A percentile compares a stretch with the other conserved stretches of the same genome.
Evolutionary conservation across 2,329 filamentous ascomycete species (phyloP).

Genomic region (Onygenales sp.): DNA sequence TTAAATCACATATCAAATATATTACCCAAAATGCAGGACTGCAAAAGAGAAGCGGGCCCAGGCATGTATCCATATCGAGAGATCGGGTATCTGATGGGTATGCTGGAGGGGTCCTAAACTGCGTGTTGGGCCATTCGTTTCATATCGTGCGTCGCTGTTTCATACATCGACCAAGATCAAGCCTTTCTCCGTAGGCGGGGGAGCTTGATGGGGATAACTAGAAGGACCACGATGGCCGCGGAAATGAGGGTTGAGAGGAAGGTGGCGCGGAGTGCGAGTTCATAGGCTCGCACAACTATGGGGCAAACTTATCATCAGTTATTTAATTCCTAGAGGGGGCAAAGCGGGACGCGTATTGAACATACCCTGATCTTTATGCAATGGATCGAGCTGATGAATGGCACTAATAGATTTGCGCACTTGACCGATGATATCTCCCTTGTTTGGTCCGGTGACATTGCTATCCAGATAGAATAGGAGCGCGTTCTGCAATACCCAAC

Average conservation of each 20-base stretch:
- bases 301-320: no score
- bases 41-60: no score
- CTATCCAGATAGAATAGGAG: constrained; percentile 50
- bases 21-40: no score
- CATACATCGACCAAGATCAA: background rate
- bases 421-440: constrained; percentile 41
- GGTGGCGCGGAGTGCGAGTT: constrained; percentile 25
- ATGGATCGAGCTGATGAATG: constrained; percentile 35
- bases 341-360: background rate
- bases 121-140: no score
- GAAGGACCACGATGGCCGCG: constrained; percentile 23
- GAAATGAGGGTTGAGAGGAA: constrained; percentile 30
- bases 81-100: no score
- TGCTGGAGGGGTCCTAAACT: no score
- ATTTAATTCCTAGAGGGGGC: no score
- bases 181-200: constrained; percentile 12
- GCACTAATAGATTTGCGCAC: constrained; percentile 43
- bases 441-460: constrained; percentile 51
- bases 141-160: no score
- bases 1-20: no score
- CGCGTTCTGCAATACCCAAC: constrained; percentile 64
- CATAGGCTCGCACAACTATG: constrained; percentile 29
- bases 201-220: constrained; percentile 24
- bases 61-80: no score
- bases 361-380: constrained; percentile 40